A percentile compares a stretch with the other conserved stretches of the same genome.
These are phyloP conservation scores for Coemansia sp. DNA, from an alignment of 192 early-diverging fungal genomes.

Conservation along the genomic window DNA sequence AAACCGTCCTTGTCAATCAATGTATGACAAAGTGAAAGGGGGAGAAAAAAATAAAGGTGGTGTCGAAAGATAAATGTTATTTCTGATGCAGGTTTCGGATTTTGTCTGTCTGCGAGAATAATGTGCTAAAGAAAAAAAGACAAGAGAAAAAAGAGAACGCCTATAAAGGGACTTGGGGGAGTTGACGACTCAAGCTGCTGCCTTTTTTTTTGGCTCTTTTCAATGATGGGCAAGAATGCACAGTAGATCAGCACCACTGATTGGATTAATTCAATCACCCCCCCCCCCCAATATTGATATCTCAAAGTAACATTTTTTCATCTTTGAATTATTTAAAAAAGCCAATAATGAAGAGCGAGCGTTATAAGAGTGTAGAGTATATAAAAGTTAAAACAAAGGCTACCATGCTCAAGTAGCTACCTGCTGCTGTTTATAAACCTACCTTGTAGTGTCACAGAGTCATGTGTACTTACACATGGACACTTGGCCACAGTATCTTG, in stretches of 20 bases:
- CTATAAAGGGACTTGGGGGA: not conserved
- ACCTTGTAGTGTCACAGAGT: too few relatives aligned
- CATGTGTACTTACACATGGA: too few relatives aligned
- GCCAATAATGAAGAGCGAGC: too few relatives aligned
- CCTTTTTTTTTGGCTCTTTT: not conserved
- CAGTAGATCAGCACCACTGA: not conserved
- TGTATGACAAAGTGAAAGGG: not conserved
- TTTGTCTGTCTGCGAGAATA: not conserved
- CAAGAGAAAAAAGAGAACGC: not conserved
- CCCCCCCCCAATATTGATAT: too few relatives aligned
- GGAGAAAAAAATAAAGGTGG: not conserved
- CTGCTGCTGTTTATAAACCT: too few relatives aligned
- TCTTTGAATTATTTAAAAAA: too few relatives aligned
- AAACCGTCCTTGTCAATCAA: not conserved
- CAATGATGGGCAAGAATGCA: not conserved
- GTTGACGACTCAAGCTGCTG: not conserved
- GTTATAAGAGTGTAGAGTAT: too few relatives aligned
- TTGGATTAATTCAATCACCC: not conserved
- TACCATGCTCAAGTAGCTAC: too few relatives aligned
- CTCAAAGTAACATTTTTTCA: too few relatives aligned
- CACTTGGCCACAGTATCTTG: too few relatives aligned
- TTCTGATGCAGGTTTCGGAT: constrained; percentile 2
- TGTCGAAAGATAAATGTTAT: not conserved
- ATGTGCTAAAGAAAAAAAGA: not conserved
- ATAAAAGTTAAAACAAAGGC: too few relatives aligned